Evolutionary conservation across 164 flowering plant genomes (phyloP).

Genomic region (Magnolia changhungtana): DNA sequence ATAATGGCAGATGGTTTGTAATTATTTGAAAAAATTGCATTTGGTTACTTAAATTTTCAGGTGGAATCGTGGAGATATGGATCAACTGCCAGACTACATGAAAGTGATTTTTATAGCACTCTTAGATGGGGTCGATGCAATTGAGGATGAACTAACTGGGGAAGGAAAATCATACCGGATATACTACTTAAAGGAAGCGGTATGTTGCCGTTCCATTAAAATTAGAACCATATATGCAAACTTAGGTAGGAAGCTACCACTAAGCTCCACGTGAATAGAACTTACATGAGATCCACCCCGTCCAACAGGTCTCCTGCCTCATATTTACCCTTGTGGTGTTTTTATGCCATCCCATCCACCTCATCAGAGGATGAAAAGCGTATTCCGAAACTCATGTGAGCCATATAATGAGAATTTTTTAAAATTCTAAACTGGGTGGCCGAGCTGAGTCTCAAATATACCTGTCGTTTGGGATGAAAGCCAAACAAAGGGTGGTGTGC

Average conservation of each 20-base stretch:
- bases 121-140: neutral
- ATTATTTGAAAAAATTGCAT: no score
- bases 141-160: neutral
- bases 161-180: conserved; percentile 2
- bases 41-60: neutral
- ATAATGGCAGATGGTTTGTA: no score
- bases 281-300: neutral
- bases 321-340: no score
- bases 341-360: neutral
- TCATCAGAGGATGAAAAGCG: neutral
- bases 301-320: no score
- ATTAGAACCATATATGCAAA: no score
- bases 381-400: neutral
- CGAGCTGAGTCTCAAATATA: no score
- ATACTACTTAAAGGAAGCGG: neutral
- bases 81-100: conserved; percentile 1
- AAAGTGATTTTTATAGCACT: conserved; percentile 1
- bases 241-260: no score
- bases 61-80: neutral
- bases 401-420: no score
- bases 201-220: neutral
- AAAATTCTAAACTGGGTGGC: no score
- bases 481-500: no score
- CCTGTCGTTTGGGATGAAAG: no score
- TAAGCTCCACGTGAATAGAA: no score